Conservation (phyloP, 371 early-diverging fungal species). For the Mucor circinelloides region DNA sequence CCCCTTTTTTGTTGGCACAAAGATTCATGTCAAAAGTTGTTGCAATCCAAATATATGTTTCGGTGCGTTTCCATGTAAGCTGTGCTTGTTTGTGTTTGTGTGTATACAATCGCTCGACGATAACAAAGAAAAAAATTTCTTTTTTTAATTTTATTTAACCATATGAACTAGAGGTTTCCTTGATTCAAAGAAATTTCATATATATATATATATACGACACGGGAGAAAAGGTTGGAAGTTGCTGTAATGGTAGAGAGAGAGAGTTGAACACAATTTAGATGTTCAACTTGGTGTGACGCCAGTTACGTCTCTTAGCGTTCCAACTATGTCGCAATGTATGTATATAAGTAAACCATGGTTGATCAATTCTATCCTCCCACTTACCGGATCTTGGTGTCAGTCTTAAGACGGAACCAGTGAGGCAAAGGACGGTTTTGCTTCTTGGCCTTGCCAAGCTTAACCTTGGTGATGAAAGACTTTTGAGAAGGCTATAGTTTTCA, state of each 20-base stretch:
- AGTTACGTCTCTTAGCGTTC: conserved; percentile 99
- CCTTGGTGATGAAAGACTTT: conserved; percentile 97
- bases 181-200: neutral
- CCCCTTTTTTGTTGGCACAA: neutral
- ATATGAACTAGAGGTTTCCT: neutral
- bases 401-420: conserved; percentile 96
- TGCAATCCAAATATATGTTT: neutral
- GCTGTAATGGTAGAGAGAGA: neutral
- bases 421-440: conserved; percentile 99
- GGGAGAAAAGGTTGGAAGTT: neutral
- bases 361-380: neutral
- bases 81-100: neutral
- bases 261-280: conserved; percentile 58
- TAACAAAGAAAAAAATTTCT: neutral
- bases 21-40: neutral
- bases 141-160: conserved; percentile 3
- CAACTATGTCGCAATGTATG: conserved; percentile 72
- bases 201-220: conserved; percentile 3
- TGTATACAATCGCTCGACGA: conserved; percentile 1
- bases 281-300: conserved; percentile 98
- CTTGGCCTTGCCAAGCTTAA: conserved; percentile 96
- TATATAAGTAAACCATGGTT: neutral
- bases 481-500: conserved; percentile 74
- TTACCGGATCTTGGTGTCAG: conserved; percentile 93
- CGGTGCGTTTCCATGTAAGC: neutral